A percentile compares a stretch with the other conserved stretches of the same genome.
These are phyloP conservation scores for Westerdykella ornata DNA, from an alignment of 2,329 filamentous ascomycete genomes.

Conservation along the genomic window DNA sequence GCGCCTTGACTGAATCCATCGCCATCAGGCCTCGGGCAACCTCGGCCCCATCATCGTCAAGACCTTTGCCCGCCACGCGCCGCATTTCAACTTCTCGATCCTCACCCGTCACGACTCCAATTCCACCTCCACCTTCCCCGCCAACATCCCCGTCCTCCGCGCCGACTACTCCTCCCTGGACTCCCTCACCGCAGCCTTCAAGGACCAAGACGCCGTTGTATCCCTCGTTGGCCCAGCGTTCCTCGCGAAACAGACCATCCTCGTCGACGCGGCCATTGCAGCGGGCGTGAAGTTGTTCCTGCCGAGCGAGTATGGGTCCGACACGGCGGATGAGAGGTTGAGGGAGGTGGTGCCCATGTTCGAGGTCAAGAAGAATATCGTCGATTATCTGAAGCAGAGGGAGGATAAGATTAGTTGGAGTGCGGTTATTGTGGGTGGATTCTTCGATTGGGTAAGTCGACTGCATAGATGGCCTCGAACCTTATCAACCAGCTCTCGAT, in stretches of 20 bases:
- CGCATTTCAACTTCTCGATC: conserved; percentile 48
- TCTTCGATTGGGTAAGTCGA: conserved; percentile 53
- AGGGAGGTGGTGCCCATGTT: conserved; percentile 47
- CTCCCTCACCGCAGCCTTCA: conserved; percentile 47
- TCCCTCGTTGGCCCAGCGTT: conserved; percentile 41
- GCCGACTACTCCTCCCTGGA: conserved; percentile 45
- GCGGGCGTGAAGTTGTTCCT: conserved; percentile 57
- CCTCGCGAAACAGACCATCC: conserved; percentile 42
- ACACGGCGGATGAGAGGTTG: conserved; percentile 32
- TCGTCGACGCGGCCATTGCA: conserved; percentile 54
- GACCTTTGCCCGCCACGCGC: conserved; percentile 36
- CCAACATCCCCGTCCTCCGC: conserved; percentile 40
- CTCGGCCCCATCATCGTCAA: conserved; percentile 40
- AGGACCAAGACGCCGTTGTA: conserved; percentile 53
- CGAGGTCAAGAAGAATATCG: conserved; percentile 41
- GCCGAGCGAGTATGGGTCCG: conserved; percentile 54
- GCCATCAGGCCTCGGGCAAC: conserved; percentile 34
- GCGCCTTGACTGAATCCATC: conserved; percentile 7
- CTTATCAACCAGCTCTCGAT: too few species aligned
- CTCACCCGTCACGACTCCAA: conserved; percentile 46
- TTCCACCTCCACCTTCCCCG: conserved; percentile 39
- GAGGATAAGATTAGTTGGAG: conserved; percentile 53
- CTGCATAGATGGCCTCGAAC: too few species aligned
- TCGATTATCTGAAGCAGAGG: conserved; percentile 50
- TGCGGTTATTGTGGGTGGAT: conserved; percentile 42